Evolutionary conservation across 768 basidiomycete species (phyloP).

Genomic region (Imleria badia): DNA sequence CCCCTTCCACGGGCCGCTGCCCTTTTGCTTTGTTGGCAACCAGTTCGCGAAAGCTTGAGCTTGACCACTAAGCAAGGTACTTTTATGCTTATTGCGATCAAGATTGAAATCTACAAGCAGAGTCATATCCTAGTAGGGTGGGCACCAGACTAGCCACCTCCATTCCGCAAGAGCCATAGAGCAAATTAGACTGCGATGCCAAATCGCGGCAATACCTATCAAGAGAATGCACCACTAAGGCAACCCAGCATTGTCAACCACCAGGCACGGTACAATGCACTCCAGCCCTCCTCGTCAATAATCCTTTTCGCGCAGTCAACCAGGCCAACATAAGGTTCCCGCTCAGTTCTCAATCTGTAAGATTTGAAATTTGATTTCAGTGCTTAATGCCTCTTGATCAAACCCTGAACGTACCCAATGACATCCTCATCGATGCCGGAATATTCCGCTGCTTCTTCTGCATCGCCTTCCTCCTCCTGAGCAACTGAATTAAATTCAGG

Average conservation of each 20-base stretch:
- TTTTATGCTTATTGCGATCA: too few relatives aligned
- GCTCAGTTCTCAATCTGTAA: slow-evolving; percentile 66
- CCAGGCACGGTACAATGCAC: slow-evolving; percentile 78
- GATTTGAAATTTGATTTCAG: slow-evolving; percentile 1
- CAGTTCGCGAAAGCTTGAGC: too few relatives aligned
- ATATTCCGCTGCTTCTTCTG: slow-evolving; percentile 60
- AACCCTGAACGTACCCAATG: slow-evolving; percentile 57
- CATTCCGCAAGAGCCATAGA: neutral
- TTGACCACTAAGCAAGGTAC: too few relatives aligned
- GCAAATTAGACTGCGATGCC: neutral
- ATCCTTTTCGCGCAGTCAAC: slow-evolving; percentile 76
- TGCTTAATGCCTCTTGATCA: neutral
- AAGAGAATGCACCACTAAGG: slow-evolving; percentile 49
- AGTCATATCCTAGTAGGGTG: too few relatives aligned
- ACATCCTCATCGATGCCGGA: slow-evolving; percentile 77
- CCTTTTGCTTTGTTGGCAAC: too few relatives aligned
- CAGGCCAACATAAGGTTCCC: slow-evolving; percentile 75
- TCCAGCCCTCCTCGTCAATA: slow-evolving; percentile 74
- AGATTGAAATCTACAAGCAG: too few relatives aligned
- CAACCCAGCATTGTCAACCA: slow-evolving; percentile 75
- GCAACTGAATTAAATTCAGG: slow-evolving; percentile 71
- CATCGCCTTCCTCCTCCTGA: slow-evolving; percentile 70
- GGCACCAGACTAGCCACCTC: neutral
- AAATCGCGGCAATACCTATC: neutral
- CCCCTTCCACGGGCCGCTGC: too few relatives aligned